Evolutionary conservation across 108 stramenopile species (phyloP), one percentile per base, ranked within the genome.

Genomic region (Epithemia pelagica): DNA sequence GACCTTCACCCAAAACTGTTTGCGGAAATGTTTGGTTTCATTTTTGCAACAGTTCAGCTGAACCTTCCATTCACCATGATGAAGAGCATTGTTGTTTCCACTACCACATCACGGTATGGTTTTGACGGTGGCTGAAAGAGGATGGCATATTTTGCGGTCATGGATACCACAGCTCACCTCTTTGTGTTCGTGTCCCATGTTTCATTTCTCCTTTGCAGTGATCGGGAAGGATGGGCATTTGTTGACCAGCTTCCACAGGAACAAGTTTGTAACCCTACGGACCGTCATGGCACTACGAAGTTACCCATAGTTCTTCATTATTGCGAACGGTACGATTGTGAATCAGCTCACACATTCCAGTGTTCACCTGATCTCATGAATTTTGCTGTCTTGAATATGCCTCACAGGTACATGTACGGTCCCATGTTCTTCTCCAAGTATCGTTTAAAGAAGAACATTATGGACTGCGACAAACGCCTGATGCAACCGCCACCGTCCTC

Each of bases 1-100:
- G 71, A 75, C 24, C 60, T 85, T 37, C 84, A 89, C 58, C 88
- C 89, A 0, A 71, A 85, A 54, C 72, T 92, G 29, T 78, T 89
- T 54, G 87, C 84, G 0, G 62, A 33, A 32, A 68, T 68, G 67
- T 30, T 30, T 7, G 93, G 85, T n/a, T 90, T 82, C 64, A 89
- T 83, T 61, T 78, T 88, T 32, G 90, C 93, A 30, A 83, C 88
- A 18, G 88, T 87, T 2, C 81, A 91, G 61, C 71, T 85, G 15
- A 29, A 79, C 32, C 70, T 94, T 26, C 87, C 82, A 1, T 84
- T 87, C 66, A 77, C 74, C n/a, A 62, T 81, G 15, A 68, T 90
- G 1, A 71, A 81, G 54, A 83, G 84, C 25, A 59, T 86, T 25
- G 89, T 94, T 77, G 78, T 94, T 15, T 87, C 80, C 29, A 66